Base-by-base conservation (phyloP, 805 yeast species). In the Yarrowia yakushimensis region DNA sequence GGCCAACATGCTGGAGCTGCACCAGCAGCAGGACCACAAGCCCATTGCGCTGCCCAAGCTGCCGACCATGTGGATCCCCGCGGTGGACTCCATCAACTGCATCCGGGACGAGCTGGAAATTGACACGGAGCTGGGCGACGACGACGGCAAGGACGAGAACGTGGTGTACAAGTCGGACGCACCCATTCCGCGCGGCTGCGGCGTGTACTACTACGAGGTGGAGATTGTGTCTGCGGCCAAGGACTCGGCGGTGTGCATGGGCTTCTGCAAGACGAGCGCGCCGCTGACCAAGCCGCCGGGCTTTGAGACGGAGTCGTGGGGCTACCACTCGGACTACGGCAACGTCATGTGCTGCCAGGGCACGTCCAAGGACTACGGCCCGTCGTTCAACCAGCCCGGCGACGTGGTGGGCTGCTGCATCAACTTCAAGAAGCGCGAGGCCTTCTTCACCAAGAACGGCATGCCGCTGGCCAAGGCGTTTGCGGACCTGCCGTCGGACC, bases 331-430 rank as follows among this genome's bases (percentile, higher is more conserved):
- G 6, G 80, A 76, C 64, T 82, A 80, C 59, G 87, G 86, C 0
- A 70, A 73, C 22, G 73, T 77, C 13, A 69, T 71, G 31, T 72
- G 76, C 23, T 72, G 77, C 57, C 79, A 77, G 50, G 75, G 77
- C 12, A 70, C 76, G 3, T 73, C 77, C 15, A 76, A 75, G 43
- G 75, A 73, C 23, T 78, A 75, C 57, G 78, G 78, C 1, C 78
- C 80, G 41, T 74, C 71, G 30, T 85, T 81, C 71, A 82, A 85
- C 0, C 70, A 74, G 34, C 54, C 43, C 1, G 80, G 80, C 22
- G 97, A 90, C 72, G 77, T 82, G 2, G 79, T 92, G 65, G 97
- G 97, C 0, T 87, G 92, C 72, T 97, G 97, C 4, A 79, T 90
- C 23, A 87, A 91, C 74, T 87, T 82, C 67, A 76, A 81, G 15